Conservation (phyloP, 2,329 filamentous ascomycete genomes). For the Emydomyces testavorans region DNA sequence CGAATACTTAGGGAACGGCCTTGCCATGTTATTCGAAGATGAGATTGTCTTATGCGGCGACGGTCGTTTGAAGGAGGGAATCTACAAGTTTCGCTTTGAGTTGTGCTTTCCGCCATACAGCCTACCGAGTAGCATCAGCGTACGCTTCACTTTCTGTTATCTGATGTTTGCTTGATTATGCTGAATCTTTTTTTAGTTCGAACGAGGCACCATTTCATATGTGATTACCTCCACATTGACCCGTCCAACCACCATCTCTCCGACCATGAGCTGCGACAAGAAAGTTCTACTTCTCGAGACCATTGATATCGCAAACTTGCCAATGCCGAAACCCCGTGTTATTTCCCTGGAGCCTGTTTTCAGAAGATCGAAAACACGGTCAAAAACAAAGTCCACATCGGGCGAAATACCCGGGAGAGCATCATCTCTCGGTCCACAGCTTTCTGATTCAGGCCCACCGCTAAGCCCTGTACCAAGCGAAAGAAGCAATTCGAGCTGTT, state of each 20-base stretch:
- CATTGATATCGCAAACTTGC: slow-evolving; percentile 69
- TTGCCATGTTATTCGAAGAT: slow-evolving; percentile 54
- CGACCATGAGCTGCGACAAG: slow-evolving; percentile 66
- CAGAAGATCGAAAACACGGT: slow-evolving; percentile 44
- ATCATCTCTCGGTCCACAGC: slow-evolving; percentile 21
- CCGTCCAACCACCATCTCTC: slow-evolving; percentile 71
- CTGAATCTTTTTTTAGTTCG: slow-evolving; percentile 55
- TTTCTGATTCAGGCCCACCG: slow-evolving; percentile 24
- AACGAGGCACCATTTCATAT: slow-evolving; percentile 85
- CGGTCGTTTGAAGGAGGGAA: slow-evolving; percentile 50
- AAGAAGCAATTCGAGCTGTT: slow-evolving; percentile 56
- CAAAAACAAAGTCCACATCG: slow-evolving; percentile 37
- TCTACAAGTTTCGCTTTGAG: slow-evolving; percentile 56
- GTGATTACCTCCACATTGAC: slow-evolving; percentile 83
- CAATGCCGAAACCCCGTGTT: slow-evolving; percentile 62
- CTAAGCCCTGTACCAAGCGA: slow-evolving; percentile 50
- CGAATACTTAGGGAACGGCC: slow-evolving; percentile 52
- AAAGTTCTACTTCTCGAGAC: slow-evolving; percentile 70
- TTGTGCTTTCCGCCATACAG: slow-evolving; percentile 49
- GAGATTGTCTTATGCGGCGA: slow-evolving; percentile 54
- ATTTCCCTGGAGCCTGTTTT: slow-evolving; percentile 82
- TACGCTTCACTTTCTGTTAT: slow-evolving; percentile 41
- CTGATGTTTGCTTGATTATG: slow-evolving; percentile 6
- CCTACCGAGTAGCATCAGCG: slow-evolving; percentile 81
- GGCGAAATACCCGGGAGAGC: slow-evolving; percentile 35